phyloP scores from a whole-genome alignment of 768 basidiomycete species.

The Chlorophyllum brunneum region DNA sequence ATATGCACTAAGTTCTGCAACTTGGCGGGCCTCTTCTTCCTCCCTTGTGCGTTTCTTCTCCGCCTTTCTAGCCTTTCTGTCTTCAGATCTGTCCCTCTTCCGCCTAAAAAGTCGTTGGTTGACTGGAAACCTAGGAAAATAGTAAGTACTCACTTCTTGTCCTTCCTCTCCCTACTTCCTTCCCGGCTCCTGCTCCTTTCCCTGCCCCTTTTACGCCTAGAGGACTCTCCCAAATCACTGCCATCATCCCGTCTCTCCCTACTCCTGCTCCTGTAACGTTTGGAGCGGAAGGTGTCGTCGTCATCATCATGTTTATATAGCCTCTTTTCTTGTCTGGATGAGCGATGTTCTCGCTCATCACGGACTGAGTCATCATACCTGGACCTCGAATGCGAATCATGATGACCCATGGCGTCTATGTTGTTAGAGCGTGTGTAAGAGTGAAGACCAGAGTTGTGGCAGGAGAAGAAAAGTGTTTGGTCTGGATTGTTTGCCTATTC shows the following conservation, averaged over 20 bases:
- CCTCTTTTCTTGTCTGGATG: constrained; percentile 28
- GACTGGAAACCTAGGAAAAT: constrained; percentile 9
- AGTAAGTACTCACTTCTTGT: constrained; percentile 39
- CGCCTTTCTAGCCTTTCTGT: constrained; percentile 78
- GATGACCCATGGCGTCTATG: constrained; percentile 36
- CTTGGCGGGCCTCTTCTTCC: constrained; percentile 87
- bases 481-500: not conserved
- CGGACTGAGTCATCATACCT: constrained; percentile 35
- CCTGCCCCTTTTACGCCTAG: constrained; percentile 23
- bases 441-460: not conserved
- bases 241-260: constrained; percentile 26
- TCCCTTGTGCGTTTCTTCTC: constrained; percentile 82
- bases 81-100: constrained; percentile 85
- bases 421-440: not conserved
- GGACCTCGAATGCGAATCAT: constrained; percentile 45
- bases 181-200: constrained; percentile 34
- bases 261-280: constrained; percentile 28
- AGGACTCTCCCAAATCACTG: constrained; percentile 24
- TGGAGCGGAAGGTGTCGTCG: constrained; percentile 26
- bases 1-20: constrained; percentile 95
- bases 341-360: constrained; percentile 30
- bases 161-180: constrained; percentile 34
- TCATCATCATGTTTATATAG: constrained; percentile 23
- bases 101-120: constrained; percentile 41
- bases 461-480: not conserved